Percentiles rank a stretch among this genome's conserved stretches.
phyloP scores from a whole-genome alignment of 129 eudicot species.

The Pulicaria dysenterica region DNA sequence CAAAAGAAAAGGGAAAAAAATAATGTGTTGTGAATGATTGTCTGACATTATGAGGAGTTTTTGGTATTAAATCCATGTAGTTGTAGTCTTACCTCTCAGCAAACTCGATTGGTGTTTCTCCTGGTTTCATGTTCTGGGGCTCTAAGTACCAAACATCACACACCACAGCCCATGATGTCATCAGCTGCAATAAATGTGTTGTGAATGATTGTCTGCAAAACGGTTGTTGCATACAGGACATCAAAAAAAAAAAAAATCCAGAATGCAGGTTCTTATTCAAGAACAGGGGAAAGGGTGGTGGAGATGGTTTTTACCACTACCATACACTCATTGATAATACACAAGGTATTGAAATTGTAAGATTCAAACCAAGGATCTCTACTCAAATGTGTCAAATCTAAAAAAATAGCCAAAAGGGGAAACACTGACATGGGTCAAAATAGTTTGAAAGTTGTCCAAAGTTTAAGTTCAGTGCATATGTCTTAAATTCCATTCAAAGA shows the following conservation, averaged over 20 bases:
- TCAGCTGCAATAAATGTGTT: slow-evolving; percentile 88
- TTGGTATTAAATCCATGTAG: background rate
- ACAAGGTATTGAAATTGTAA: too few relatives aligned
- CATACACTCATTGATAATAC: too few relatives aligned
- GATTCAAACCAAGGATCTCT: too few relatives aligned
- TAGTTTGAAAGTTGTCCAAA: too few relatives aligned
- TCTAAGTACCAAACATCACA: slow-evolving; percentile 98
- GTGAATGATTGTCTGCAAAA: slow-evolving; percentile 89
- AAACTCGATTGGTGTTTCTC: slow-evolving; percentile 93
- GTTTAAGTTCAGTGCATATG: too few relatives aligned
- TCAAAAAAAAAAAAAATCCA: background rate
- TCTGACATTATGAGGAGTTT: background rate
- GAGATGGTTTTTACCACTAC: too few relatives aligned
- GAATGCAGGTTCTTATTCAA: background rate
- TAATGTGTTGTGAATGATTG: too few relatives aligned
- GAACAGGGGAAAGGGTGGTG: too few relatives aligned
- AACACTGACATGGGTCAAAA: too few relatives aligned
- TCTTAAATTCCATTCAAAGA: too few relatives aligned
- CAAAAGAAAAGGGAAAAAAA: background rate
- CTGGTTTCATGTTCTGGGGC: slow-evolving; percentile 87
- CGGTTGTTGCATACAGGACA: background rate
- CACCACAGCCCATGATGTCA: slow-evolving; percentile 99
- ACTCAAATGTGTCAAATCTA: too few relatives aligned
- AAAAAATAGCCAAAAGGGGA: too few relatives aligned
- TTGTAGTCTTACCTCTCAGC: slow-evolving; percentile 69